Conservation (phyloP, 495 filamentous ascomycete genomes). For the Annulohypoxylon stygium region DNA sequence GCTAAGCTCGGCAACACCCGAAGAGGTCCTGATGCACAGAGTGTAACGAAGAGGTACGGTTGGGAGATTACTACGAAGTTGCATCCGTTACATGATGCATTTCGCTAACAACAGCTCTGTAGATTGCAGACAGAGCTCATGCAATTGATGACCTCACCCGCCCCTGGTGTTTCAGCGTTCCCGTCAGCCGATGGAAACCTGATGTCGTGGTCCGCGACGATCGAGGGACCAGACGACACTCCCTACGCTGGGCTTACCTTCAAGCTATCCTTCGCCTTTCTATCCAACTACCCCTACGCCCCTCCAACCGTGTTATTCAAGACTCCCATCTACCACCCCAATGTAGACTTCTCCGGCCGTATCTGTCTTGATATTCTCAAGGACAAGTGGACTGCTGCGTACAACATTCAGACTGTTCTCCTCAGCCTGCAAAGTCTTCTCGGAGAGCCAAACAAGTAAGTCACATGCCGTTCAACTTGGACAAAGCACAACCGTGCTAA, state of each 20-base stretch:
- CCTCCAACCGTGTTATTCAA: constrained; percentile 94
- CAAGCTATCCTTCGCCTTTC: constrained; percentile 94
- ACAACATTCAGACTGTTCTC: constrained; percentile 93
- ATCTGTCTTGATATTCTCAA: constrained; percentile 98
- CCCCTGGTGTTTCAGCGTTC: constrained; percentile 95
- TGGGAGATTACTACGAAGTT: background rate
- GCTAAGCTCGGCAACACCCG: constrained; percentile 71
- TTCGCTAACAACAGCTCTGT: constrained; percentile 38
- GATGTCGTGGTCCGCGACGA: constrained; percentile 91
- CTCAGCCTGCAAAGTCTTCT: constrained; percentile 95
- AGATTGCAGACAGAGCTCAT: constrained; percentile 97
- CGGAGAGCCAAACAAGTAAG: constrained; percentile 97
- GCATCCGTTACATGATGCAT: background rate
- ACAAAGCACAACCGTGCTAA: constrained; percentile 11
- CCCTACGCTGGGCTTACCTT: constrained; percentile 90
- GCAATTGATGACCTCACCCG: constrained; percentile 95
- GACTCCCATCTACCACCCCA: constrained; percentile 94
- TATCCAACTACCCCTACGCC: constrained; percentile 91
- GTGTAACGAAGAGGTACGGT: constrained; percentile 80
- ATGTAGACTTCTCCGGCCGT: constrained; percentile 91
- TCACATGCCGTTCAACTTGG: background rate
- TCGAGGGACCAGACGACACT: constrained; percentile 90
- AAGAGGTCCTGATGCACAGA: constrained; percentile 73
- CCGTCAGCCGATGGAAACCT: constrained; percentile 91
- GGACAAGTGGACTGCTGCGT: constrained; percentile 95